These are phyloP conservation scores for Sporobolomyces pararoseus DNA, from an alignment of 768 basidiomycete genomes.

Conservation along the genomic window DNA sequence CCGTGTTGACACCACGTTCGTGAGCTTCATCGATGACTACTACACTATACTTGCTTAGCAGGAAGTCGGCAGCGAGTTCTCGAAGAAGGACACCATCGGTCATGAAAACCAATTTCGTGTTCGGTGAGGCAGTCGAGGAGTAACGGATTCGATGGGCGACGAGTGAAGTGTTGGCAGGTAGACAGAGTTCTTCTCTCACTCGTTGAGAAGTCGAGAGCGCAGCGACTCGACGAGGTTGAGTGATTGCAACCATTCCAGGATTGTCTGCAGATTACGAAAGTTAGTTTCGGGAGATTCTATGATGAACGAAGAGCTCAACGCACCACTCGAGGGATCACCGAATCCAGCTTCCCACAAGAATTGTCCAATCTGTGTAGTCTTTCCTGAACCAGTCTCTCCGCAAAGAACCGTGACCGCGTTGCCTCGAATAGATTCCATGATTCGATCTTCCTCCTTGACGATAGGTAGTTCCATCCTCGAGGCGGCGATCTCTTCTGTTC, in stretches of 20 bases:
- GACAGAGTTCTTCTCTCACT: constrained; percentile 85
- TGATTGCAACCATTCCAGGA: constrained; percentile 95
- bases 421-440: constrained; percentile 84
- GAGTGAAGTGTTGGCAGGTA: constrained; percentile 61
- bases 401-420: constrained; percentile 82
- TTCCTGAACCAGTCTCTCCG: constrained; percentile 96
- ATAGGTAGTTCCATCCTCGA: constrained; percentile 78
- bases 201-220: constrained; percentile 93
- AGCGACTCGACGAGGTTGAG: constrained; percentile 94
- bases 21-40: constrained; percentile 98
- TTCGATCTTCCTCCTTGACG: constrained; percentile 84
- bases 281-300: background rate
- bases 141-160: constrained; percentile 98
- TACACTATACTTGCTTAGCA: constrained; percentile 89
- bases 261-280: constrained; percentile 60
- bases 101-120: constrained; percentile 97
- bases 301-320: constrained; percentile 41
- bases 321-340: constrained; percentile 75
- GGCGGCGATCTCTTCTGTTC: constrained; percentile 55
- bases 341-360: constrained; percentile 98
- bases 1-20: constrained; percentile 96
- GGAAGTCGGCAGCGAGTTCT: constrained; percentile 84
- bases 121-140: constrained; percentile 82
- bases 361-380: constrained; percentile 97
- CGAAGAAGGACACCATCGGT: constrained; percentile 95